Evolutionary conservation across 345 rosid species (phyloP).

Genomic region (Cardamine chenopodiifolia): DNA sequence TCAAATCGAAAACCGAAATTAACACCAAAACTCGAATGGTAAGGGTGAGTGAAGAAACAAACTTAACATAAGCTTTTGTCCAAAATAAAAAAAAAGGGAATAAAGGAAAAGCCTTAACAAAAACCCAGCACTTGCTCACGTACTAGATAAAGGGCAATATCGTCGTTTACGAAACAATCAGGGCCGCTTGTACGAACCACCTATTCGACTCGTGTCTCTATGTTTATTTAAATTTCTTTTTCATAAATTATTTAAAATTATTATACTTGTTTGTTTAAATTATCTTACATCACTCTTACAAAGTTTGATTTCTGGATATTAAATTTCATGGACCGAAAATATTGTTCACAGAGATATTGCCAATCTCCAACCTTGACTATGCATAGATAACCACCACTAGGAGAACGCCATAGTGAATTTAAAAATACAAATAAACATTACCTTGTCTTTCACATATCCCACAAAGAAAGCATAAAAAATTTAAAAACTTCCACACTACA

Average conservation of each 20-base stretch:
- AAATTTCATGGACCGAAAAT: not conserved
- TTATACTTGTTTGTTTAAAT: not conserved
- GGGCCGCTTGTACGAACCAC: conserved; percentile 24
- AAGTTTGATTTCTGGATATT: not conserved
- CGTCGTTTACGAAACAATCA: not conserved
- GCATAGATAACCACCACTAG: not conserved
- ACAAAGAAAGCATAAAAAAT: not conserved
- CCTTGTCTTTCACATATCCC: not conserved
- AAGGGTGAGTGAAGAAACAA: no score
- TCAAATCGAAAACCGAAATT: not conserved
- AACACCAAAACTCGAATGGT: not conserved
- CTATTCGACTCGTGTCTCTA: conserved; percentile 25
- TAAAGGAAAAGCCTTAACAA: no score
- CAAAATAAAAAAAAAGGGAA: not conserved
- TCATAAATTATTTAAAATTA: no score
- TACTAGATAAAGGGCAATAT: conserved; percentile 13
- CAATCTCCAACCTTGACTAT: not conserved
- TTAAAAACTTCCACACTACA: not conserved
- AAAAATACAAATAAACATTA: not conserved
- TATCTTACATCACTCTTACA: not conserved
- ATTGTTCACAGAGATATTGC: not conserved
- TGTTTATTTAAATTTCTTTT: no score
- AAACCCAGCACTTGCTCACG: conserved; percentile 12
- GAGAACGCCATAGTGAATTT: not conserved
- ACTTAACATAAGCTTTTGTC: no score